phyloP scores from a whole-genome alignment of 2,329 filamentous ascomycete genomes.

The Pseudopithomyces chartarum region DNA sequence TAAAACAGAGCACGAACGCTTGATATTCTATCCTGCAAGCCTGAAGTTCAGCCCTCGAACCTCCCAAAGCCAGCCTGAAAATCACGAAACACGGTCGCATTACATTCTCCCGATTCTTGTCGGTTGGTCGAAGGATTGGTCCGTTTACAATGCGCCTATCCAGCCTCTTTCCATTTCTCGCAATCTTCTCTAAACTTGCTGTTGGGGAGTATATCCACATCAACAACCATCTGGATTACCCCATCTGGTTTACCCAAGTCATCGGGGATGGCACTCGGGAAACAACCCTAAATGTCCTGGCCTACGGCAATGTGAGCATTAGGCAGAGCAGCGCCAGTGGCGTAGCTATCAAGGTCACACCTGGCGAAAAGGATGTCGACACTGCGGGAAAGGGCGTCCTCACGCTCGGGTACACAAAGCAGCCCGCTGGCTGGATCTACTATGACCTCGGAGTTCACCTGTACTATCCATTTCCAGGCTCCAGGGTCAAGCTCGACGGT shows the following conservation, averaged over 20 bases:
- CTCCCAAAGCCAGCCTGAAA: not conserved
- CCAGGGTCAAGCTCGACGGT: conserved; percentile 22
- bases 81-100: not conserved
- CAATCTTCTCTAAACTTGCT: conserved; percentile 17
- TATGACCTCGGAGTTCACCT: conserved; percentile 26
- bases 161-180: conserved; percentile 18
- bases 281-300: conserved; percentile 8
- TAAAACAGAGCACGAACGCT: not conserved
- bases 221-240: conserved; percentile 31
- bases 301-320: conserved; percentile 15
- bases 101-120: not conserved
- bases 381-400: conserved; percentile 22
- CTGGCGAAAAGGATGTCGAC: conserved; percentile 16
- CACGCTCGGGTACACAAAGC: conserved; percentile 28
- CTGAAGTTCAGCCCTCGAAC: not conserved
- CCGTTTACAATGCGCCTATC: conserved; percentile 22
- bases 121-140: not conserved
- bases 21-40: not conserved
- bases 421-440: conserved; percentile 19
- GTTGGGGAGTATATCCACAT: conserved; percentile 16
- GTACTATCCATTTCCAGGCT: conserved; percentile 27
- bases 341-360: conserved; percentile 32
- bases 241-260: conserved; percentile 30
- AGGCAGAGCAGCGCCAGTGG: conserved; percentile 17
- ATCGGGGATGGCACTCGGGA: conserved; percentile 1